A percentile compares a stretch with the other conserved stretches of the same genome.
phyloP scores from a whole-genome alignment of 192 early-diverging fungal genomes.

The Dissophora globulifera region DNA sequence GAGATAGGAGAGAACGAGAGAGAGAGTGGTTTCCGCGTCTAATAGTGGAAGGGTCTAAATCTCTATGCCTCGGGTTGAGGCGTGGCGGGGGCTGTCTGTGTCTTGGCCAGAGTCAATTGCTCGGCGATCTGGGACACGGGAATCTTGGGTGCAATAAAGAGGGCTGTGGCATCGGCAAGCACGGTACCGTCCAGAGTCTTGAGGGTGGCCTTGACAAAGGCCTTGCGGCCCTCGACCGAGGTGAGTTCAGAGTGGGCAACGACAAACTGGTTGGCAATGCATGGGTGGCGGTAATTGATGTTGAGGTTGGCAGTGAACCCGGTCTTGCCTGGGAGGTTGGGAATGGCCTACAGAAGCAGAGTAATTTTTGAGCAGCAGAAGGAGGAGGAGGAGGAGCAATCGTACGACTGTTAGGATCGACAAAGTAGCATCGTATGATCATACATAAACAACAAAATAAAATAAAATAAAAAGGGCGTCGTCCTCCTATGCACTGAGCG shows the following conservation, averaged over 20 bases:
- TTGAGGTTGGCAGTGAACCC: slow-evolving; percentile 83
- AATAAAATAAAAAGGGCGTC: no score
- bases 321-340: slow-evolving; percentile 70
- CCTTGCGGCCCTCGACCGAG: slow-evolving; percentile 76
- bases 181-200: slow-evolving; percentile 67
- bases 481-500: no score
- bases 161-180: slow-evolving; percentile 71
- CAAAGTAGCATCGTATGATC: no score
- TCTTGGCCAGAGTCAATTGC: slow-evolving; percentile 24
- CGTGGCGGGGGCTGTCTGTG: no score
- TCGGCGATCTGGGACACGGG: slow-evolving; percentile 25
- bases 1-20: no score
- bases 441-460: no score
- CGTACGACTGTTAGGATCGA: no score
- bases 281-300: slow-evolving; percentile 78
- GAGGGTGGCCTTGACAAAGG: slow-evolving; percentile 67
- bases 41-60: no score
- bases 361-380: not conserved
- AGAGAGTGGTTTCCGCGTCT: no score
- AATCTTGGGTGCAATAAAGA: slow-evolving; percentile 71
- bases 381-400: no score
- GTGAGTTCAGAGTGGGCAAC: slow-evolving; percentile 63
- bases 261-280: slow-evolving; percentile 68
- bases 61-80: no score
- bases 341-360: slow-evolving; percentile 50